Evolutionary conservation across 176 grass and related monocot genomes (phyloP).

Genomic region (Hsuehochloa calcarea): DNA sequence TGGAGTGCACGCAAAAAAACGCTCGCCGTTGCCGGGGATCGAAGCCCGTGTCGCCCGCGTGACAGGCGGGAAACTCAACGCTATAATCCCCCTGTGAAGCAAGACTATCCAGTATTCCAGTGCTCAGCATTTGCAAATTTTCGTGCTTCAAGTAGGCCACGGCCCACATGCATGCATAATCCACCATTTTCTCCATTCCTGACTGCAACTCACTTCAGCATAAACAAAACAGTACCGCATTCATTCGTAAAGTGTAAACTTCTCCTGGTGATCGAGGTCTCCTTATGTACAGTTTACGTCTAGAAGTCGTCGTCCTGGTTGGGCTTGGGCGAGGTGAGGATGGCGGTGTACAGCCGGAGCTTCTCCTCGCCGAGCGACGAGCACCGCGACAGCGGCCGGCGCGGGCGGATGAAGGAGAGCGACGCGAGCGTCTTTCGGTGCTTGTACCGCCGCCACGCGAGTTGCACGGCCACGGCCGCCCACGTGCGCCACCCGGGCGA

Average conservation of each 20-base stretch:
- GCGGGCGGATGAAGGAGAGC: constrained; percentile 66
- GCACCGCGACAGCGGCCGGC: constrained; percentile 60
- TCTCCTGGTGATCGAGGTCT: no score
- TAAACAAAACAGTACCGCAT: neutral
- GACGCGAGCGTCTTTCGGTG: constrained; percentile 77
- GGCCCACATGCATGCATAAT: no score
- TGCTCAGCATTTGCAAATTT: no score
- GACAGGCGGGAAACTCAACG: constrained; percentile 88
- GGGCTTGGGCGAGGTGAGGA: constrained; percentile 82
- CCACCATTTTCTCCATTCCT: neutral
- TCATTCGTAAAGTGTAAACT: neutral
- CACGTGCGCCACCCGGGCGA: constrained; percentile 88
- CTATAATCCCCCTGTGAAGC: constrained; percentile 47
- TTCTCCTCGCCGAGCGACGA: constrained; percentile 84
- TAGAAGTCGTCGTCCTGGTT: constrained; percentile 69
- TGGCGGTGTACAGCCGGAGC: constrained; percentile 76
- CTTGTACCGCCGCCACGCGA: constrained; percentile 71
- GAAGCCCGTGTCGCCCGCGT: constrained; percentile 60
- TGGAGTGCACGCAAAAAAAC: no score
- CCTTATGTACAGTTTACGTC: neutral
- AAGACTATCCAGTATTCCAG: no score
- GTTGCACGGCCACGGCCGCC: constrained; percentile 85
- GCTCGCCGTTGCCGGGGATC: no score
- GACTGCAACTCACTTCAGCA: neutral
- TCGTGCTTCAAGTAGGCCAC: no score